Evolutionary conservation across 768 basidiomycete genomes (phyloP).

Genomic region (Nidula microcarpa): DNA sequence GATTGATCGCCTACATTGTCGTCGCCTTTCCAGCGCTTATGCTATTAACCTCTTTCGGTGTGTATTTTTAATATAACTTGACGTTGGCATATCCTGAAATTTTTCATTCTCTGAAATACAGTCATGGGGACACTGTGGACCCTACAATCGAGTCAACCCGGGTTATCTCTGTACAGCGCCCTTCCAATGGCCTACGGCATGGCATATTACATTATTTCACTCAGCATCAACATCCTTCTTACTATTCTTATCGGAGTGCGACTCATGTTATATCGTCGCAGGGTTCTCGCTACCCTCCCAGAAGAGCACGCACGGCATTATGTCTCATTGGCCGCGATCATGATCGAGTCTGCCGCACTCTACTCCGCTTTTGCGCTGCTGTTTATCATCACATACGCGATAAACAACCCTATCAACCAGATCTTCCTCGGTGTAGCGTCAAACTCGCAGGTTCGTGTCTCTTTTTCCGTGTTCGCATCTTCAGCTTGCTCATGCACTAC

Average conservation of each 20-base stretch:
- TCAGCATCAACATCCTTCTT: constrained; percentile 37
- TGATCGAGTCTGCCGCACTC: constrained; percentile 42
- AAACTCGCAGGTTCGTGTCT: constrained; percentile 25
- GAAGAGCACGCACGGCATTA: constrained; percentile 30
- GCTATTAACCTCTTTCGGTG: constrained; percentile 38
- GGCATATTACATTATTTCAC: constrained; percentile 33
- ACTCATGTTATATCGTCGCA: constrained; percentile 27
- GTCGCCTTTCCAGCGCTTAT: constrained; percentile 30
- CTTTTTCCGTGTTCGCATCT: too few species aligned
- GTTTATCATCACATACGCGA: constrained; percentile 37
- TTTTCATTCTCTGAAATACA: constrained; percentile 8
- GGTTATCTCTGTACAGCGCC: constrained; percentile 32
- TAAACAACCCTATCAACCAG: constrained; percentile 35
- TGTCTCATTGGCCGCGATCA: constrained; percentile 28
- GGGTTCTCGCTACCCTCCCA: constrained; percentile 23
- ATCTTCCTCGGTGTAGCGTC: constrained; percentile 31
- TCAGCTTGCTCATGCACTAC: too few species aligned
- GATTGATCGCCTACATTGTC: constrained; percentile 22
- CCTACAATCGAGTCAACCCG: constrained; percentile 36
- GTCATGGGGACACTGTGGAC: constrained; percentile 41
- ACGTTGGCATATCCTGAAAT: neutral
- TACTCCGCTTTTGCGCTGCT: constrained; percentile 36
- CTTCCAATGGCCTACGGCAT: constrained; percentile 31
- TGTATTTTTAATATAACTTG: constrained; percentile 5
- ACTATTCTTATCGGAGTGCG: constrained; percentile 33